Conservation (phyloP, 805 yeast genomes). For the Zygosaccharomyces siamensis region DNA sequence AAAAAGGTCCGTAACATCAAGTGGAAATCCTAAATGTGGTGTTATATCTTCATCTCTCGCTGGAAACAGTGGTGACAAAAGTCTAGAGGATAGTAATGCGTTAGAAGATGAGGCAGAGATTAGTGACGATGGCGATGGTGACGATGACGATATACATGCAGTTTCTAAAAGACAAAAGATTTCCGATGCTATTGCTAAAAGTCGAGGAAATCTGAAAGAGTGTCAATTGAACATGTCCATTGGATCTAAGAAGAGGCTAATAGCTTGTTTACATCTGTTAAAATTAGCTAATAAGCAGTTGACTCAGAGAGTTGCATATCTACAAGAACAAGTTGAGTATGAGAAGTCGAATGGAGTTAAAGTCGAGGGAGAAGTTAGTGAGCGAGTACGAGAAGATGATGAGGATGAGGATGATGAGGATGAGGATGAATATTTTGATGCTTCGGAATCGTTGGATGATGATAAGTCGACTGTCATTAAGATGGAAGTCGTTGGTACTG, state of each 20-base stretch:
- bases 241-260: slow-evolving; percentile 70
- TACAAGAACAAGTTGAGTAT: slow-evolving; percentile 54
- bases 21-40: slow-evolving; percentile 15
- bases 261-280: slow-evolving; percentile 73
- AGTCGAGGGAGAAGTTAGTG: neutral
- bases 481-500: slow-evolving; percentile 80
- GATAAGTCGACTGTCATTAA: slow-evolving; percentile 45
- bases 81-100: slow-evolving; percentile 50
- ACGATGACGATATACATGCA: slow-evolving; percentile 12
- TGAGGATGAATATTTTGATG: slow-evolving; percentile 35
- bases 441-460: slow-evolving; percentile 28
- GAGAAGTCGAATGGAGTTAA: slow-evolving; percentile 35
- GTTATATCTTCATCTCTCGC: too few relatives aligned
- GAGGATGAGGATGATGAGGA: slow-evolving; percentile 22
- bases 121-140: slow-evolving; percentile 3
- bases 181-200: slow-evolving; percentile 35
- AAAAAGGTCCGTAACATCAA: slow-evolving; percentile 38
- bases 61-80: slow-evolving; percentile 38
- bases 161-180: slow-evolving; percentile 36
- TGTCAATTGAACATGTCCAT: slow-evolving; percentile 43
- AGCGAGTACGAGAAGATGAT: slow-evolving; percentile 11
- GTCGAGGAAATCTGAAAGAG: slow-evolving; percentile 37
- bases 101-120: slow-evolving; percentile 21
- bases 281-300: slow-evolving; percentile 77
- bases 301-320: slow-evolving; percentile 55